Base-by-base conservation (phyloP, 768 basidiomycete species). In the Tricholoma flavovirens region DNA sequence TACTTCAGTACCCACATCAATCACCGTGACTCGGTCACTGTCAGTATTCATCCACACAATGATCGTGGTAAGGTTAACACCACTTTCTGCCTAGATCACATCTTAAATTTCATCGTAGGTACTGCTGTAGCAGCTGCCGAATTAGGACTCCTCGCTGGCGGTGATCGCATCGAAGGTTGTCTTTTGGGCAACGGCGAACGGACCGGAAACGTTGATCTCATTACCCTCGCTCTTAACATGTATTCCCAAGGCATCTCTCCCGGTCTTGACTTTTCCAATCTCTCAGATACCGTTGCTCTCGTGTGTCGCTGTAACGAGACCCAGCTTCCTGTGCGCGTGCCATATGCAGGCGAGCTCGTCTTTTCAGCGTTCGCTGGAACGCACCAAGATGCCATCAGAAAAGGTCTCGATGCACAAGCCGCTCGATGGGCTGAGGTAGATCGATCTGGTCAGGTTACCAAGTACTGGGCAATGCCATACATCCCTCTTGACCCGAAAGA, bases 361-460 rank as follows among this genome's bases (percentile, higher is more conserved):
- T 92, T 90, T 68, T 89, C 90, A 17, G 90, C 90, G 7, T 92
- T 92, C 75, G 88, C 87, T 29, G 90, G 90, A 22, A 86, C 84
- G 10, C 90, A 92, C 68, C 87, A 88, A 70, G 90, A 92, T 61
- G 90, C 90, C 11, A 84, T 92, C 78, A 92, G 91, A 72, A 92
- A 92, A 72, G 90, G 90, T 38, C 88, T 92, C 71, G 85, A 87
- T 69, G 78, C 76, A 7, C 84, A 88, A 64, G 69, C 67, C 36
- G 69, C 68, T 54, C 74, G 83, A 35, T 79, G 83, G 65, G 73
- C 75, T 19, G 69, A 73, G 49, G 88, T 81, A 29, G 73, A 77
- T 48, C 67, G 63, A 12, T 72, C 71, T 19, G 81, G 78, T 30
- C 72, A 77, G 57, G 69, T 66, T 12, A 66, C 65, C 43, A 74